phyloP scores from a whole-genome alignment of 1,284 basidiomycete genomes.

The Leccinum pachyderme region DNA sequence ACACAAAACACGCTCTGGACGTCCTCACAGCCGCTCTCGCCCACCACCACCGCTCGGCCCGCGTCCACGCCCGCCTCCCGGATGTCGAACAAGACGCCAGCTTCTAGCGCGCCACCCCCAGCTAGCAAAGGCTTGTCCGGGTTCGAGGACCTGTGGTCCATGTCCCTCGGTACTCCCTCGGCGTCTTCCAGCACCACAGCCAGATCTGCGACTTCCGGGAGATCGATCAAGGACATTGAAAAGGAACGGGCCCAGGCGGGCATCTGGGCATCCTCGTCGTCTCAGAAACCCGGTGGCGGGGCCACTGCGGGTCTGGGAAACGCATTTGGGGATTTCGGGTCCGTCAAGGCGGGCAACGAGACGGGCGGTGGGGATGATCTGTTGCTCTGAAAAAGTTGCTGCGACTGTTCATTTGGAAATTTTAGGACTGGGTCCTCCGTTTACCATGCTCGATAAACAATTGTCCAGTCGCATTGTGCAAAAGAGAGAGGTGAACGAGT shows the following conservation, averaged over 20 bases:
- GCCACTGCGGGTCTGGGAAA: conserved; percentile 28
- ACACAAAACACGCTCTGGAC: conserved; percentile 24
- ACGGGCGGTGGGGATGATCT: conserved; percentile 48
- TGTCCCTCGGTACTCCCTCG: conserved; percentile 63
- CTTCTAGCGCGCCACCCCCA: conserved; percentile 25
- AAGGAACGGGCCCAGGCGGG: conserved; percentile 78
- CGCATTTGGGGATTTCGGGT: conserved; percentile 48
- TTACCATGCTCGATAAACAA: conserved; percentile 7
- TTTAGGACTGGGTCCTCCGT: not conserved
- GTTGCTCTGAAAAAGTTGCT: conserved; percentile 40
- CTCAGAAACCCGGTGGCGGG: conserved; percentile 29
- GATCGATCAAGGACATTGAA: conserved; percentile 86
- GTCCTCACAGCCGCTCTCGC: conserved; percentile 28
- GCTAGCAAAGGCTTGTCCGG: conserved; percentile 39
- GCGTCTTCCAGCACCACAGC: conserved; percentile 26
- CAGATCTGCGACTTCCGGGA: conserved; percentile 40
- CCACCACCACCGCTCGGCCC: conserved; percentile 2
- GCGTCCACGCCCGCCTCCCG: conserved; percentile 9
- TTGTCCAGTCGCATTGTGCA: conserved; percentile 25
- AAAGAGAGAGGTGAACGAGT: conserved; percentile 20
- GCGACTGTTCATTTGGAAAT: not conserved
- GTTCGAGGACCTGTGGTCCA: conserved; percentile 91
- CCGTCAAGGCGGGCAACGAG: conserved; percentile 18
- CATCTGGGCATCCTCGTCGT: conserved; percentile 62
- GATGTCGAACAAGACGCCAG: conserved; percentile 5